A percentile compares a stretch with the other conserved stretches of the same genome.
These are phyloP conservation scores for Pleurotus djamor DNA, from an alignment of 768 basidiomycete genomes.

Conservation along the genomic window DNA sequence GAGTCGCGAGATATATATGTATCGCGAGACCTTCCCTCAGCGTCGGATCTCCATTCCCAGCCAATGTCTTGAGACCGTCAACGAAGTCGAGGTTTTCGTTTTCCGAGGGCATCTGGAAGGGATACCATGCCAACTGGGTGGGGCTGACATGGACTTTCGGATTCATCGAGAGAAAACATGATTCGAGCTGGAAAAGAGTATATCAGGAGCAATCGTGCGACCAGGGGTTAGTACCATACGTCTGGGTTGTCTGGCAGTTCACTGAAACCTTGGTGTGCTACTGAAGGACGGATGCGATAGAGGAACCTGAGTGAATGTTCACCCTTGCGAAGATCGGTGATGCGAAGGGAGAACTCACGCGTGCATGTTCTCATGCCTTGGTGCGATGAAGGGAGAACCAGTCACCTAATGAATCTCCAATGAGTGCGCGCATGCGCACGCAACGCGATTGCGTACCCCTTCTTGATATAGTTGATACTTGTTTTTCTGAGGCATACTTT, in stretches of 20 bases:
- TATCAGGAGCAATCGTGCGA: background rate
- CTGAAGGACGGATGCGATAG: conserved; percentile 68
- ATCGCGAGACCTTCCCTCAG: conserved; percentile 64
- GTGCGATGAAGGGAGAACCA: conserved; percentile 58
- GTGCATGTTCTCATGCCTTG: conserved; percentile 50
- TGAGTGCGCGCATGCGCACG: background rate
- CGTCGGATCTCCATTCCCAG: conserved; percentile 62
- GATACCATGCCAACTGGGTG: conserved; percentile 66
- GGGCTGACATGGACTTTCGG: conserved; percentile 59
- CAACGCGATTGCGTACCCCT: conserved; percentile 28
- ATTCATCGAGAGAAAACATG: conserved; percentile 58
- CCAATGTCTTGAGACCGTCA: conserved; percentile 59
- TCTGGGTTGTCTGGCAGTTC: conserved; percentile 55
- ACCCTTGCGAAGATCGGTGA: background rate
- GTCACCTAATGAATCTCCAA: conserved; percentile 42
- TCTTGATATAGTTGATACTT: conserved; percentile 66
- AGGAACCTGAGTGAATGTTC: conserved; percentile 41
- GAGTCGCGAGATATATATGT: conserved; percentile 59
- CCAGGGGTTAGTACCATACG: conserved; percentile 28
- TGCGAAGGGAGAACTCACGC: conserved; percentile 31
- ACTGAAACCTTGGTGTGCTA: conserved; percentile 63
- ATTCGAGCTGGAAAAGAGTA: conserved; percentile 43
- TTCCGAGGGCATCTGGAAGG: conserved; percentile 50
- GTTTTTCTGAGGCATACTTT: conserved; percentile 61
- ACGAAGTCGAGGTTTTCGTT: conserved; percentile 48